Conservation (phyloP, 2,329 filamentous ascomycete genomes). For the Aspergillus sp. region DNA sequence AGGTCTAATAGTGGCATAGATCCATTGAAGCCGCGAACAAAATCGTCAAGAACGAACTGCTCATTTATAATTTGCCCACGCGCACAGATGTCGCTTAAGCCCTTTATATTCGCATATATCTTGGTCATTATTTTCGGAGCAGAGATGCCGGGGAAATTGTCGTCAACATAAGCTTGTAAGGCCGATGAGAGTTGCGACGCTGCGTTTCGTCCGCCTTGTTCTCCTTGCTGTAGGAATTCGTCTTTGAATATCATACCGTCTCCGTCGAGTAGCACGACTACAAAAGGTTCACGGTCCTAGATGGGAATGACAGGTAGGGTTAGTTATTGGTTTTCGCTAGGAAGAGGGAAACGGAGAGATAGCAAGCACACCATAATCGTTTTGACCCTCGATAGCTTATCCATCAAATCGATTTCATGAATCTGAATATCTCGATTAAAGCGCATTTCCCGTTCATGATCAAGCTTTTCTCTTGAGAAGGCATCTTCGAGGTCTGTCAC, state of each 20-base stretch:
- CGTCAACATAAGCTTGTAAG: conserved; percentile 39
- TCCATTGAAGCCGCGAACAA: conserved; percentile 51
- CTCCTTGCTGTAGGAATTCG: conserved; percentile 43
- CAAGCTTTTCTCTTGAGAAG: conserved; percentile 38
- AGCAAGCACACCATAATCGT: conserved; percentile 37
- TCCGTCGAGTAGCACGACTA: conserved; percentile 50
- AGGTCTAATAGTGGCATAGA: conserved; percentile 46
- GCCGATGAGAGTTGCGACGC: conserved; percentile 43
- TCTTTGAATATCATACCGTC: conserved; percentile 52
- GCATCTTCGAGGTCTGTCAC: conserved; percentile 39
- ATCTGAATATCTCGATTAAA: conserved; percentile 44
- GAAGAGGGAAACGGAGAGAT: not conserved
- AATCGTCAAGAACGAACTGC: conserved; percentile 41
- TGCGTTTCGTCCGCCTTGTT: conserved; percentile 47
- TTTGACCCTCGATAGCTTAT: conserved; percentile 40
- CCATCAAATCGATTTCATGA: conserved; percentile 42
- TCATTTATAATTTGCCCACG: conserved; percentile 41
- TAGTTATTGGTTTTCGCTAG: conserved; percentile 1
- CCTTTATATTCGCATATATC: conserved; percentile 49
- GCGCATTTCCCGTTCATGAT: conserved; percentile 42
- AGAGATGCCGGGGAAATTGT: conserved; percentile 35
- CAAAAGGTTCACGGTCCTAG: conserved; percentile 48
- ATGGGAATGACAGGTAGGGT: conserved; percentile 2
- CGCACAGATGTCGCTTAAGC: conserved; percentile 43
- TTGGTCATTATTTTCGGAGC: conserved; percentile 45